Evolutionary conservation across 1,284 basidiomycete genomes (phyloP).

Genomic region (Dichomitus squalens): DNA sequence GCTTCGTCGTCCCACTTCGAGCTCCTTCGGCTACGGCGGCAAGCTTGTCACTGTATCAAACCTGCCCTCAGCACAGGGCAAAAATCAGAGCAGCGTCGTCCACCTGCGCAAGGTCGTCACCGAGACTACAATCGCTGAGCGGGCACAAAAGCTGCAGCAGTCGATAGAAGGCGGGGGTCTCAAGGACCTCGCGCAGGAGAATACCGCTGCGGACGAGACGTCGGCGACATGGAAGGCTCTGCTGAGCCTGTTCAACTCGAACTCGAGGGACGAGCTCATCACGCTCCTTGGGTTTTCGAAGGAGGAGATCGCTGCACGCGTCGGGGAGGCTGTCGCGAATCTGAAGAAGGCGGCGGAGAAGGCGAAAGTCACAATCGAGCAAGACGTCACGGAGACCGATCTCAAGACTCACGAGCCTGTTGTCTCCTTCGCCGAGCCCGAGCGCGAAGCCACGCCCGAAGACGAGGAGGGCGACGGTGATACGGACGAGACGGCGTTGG

Average conservation of each 20-base stretch:
- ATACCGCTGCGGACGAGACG: constrained; percentile 43
- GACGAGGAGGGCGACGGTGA: constrained; percentile 31
- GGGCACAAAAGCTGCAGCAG: constrained; percentile 72
- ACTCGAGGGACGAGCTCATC: constrained; percentile 90
- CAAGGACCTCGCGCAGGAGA: constrained; percentile 68
- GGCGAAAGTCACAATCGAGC: constrained; percentile 25
- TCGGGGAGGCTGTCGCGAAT: constrained; percentile 81
- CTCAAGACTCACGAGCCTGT: constrained; percentile 63
- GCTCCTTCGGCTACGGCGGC: constrained; percentile 93
- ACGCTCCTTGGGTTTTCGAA: constrained; percentile 94
- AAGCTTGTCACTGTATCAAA: constrained; percentile 82
- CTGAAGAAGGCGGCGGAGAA: constrained; percentile 53
- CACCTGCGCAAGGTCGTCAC: constrained; percentile 80
- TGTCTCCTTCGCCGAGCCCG: constrained; percentile 78
- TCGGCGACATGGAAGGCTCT: constrained; percentile 88
- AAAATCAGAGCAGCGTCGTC: constrained; percentile 77
- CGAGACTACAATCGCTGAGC: constrained; percentile 76
- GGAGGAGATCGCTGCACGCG: constrained; percentile 78
- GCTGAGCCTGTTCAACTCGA: constrained; percentile 85
- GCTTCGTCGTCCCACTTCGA: constrained; percentile 85
- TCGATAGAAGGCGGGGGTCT: constrained; percentile 69
- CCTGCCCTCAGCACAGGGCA: constrained; percentile 69
- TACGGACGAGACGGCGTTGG: constrained; percentile 39
- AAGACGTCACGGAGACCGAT: constrained; percentile 45
- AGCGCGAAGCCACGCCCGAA: constrained; percentile 42